Conservation (phyloP, 139 green algal species). For the Picochlorum sp. region DNA sequence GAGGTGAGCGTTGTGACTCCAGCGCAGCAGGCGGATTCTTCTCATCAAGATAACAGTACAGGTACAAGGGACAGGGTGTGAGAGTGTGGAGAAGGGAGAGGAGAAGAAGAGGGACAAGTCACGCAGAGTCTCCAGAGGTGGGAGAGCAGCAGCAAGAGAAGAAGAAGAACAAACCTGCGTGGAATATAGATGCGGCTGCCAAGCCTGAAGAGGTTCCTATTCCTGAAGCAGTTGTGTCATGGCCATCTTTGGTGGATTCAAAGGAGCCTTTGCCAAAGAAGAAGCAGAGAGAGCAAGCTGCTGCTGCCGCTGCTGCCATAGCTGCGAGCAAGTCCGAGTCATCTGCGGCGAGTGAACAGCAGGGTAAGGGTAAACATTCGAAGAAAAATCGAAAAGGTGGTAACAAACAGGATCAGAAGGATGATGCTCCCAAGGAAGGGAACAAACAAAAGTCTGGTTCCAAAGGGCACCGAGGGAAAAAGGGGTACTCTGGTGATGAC, state of each 20-base stretch:
- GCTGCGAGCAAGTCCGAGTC: slow-evolving; percentile 1
- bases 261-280: slow-evolving; percentile 65
- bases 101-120: too few species aligned
- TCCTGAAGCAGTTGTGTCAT: slow-evolving; percentile 19
- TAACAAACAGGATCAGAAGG: too few species aligned
- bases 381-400: too few species aligned
- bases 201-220: slow-evolving; percentile 1
- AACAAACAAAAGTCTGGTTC: not conserved
- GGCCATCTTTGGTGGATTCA: slow-evolving; percentile 68
- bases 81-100: too few species aligned
- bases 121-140: not conserved
- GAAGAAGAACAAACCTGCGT: slow-evolving; percentile 48
- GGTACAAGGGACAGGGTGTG: too few species aligned
- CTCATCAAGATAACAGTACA: too few species aligned
- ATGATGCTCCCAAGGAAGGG: too few species aligned
- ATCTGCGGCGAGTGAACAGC: not conserved
- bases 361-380: not conserved
- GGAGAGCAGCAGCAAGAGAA: not conserved
- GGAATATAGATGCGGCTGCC: slow-evolving; percentile 46
- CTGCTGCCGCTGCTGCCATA: not conserved
- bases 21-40: too few species aligned
- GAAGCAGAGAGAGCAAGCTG: slow-evolving; percentile 25
- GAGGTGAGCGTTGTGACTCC: too few species aligned
- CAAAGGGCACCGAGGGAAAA: not conserved
- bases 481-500: not conserved